phyloP scores from a whole-genome alignment of 495 filamentous ascomycete species.

The Lophiotrema nucula region DNA sequence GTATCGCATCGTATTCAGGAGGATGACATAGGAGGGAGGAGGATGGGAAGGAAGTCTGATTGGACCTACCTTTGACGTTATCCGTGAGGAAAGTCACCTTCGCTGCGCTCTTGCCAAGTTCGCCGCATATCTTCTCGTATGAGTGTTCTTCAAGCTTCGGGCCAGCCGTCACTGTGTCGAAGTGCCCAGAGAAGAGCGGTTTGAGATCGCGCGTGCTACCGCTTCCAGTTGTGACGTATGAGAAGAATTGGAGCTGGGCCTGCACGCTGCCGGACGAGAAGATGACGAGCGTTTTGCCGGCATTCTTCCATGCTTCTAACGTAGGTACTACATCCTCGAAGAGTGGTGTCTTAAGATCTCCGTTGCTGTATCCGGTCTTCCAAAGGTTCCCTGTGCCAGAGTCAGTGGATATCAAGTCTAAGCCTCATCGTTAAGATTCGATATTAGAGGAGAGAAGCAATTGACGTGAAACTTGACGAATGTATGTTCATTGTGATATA shows the following conservation, averaged over 20 bases:
- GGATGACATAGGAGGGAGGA: not conserved
- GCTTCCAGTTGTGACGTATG: constrained; percentile 55
- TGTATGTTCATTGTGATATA: constrained; percentile 11
- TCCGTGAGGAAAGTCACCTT: constrained; percentile 70
- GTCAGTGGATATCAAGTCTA: too few relatives aligned
- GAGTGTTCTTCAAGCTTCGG: constrained; percentile 60
- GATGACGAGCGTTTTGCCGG: constrained; percentile 56
- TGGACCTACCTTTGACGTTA: constrained; percentile 54
- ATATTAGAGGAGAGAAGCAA: too few relatives aligned
- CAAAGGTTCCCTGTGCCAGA: constrained; percentile 59
- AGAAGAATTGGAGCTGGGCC: constrained; percentile 70
- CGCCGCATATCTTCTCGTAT: constrained; percentile 57
- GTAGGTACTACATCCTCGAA: constrained; percentile 64
- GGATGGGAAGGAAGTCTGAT: not conserved
- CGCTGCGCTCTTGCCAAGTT: constrained; percentile 37
- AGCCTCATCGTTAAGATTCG: too few relatives aligned
- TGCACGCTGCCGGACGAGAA: constrained; percentile 70
- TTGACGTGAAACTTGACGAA: constrained; percentile 11
- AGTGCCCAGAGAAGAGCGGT: constrained; percentile 53
- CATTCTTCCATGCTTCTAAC: constrained; percentile 52
- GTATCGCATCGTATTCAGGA: not conserved
- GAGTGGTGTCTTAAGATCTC: constrained; percentile 61
- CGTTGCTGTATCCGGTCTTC: constrained; percentile 61
- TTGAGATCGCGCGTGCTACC: constrained; percentile 53
- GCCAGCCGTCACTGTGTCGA: constrained; percentile 74